A percentile compares a stretch with the other conserved stretches of the same genome.
Evolutionary conservation across 1,284 basidiomycete species (phyloP).

Genomic region (Blastosporella zonata): DNA sequence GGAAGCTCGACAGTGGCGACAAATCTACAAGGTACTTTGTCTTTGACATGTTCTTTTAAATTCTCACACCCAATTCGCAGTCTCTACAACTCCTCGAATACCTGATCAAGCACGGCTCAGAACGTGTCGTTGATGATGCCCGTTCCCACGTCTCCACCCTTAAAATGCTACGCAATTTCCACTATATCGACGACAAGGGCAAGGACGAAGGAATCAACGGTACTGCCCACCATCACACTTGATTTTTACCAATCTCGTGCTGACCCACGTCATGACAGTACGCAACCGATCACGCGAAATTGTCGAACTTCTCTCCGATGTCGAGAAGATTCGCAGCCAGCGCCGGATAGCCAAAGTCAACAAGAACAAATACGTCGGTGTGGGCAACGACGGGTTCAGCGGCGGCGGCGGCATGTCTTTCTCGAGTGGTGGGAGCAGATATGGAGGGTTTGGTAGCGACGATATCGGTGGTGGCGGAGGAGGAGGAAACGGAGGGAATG

Average conservation of each 20-base stretch:
- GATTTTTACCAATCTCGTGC: neutral
- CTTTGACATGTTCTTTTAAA: neutral
- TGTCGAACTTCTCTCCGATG: slow-evolving; percentile 84
- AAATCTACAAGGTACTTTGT: slow-evolving; percentile 89
- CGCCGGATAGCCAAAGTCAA: slow-evolving; percentile 93
- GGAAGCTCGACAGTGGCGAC: slow-evolving; percentile 96
- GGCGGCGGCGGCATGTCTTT: slow-evolving; percentile 49
- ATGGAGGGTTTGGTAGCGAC: slow-evolving; percentile 68
- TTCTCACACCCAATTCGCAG: slow-evolving; percentile 35
- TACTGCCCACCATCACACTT: slow-evolving; percentile 32
- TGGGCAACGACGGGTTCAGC: slow-evolving; percentile 69
- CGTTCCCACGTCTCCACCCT: slow-evolving; percentile 92
- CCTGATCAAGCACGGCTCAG: slow-evolving; percentile 96
- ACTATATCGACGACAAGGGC: slow-evolving; percentile 98
- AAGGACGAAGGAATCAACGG: slow-evolving; percentile 99
- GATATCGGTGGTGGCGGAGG: slow-evolving; percentile 36
- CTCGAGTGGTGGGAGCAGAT: slow-evolving; percentile 33
- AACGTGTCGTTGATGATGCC: slow-evolving; percentile 97
- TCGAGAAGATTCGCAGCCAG: slow-evolving; percentile 88
- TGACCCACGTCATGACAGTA: slow-evolving; percentile 47
- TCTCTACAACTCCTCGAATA: slow-evolving; percentile 95
- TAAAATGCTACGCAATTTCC: slow-evolving; percentile 97
- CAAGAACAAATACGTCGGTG: slow-evolving; percentile 87
- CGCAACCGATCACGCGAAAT: slow-evolving; percentile 94
- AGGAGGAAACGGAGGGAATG: too few relatives aligned